Conservation (phyloP, 192 early-diverging fungal species). For the Allomyces arbusculus region DNA sequence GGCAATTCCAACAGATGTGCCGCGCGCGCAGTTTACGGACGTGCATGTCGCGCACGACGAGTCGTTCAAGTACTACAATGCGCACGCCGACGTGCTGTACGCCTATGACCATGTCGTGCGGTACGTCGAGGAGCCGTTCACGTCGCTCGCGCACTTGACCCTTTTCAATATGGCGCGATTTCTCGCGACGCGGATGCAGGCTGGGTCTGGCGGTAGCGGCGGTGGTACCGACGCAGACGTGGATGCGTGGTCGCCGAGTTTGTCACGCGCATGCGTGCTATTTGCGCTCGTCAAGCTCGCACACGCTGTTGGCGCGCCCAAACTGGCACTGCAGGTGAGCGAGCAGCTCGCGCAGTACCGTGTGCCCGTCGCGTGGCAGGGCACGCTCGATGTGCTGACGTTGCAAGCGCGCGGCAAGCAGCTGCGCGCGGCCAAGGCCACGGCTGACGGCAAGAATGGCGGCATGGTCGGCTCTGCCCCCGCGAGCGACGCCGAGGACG, state of each 20-base stretch:
- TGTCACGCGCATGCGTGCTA: constrained; percentile 22
- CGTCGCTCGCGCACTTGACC: constrained; percentile 20
- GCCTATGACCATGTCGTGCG: constrained; percentile 24
- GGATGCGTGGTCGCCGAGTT: constrained; percentile 10
- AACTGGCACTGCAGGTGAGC: constrained; percentile 19
- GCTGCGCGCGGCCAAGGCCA: constrained; percentile 7
- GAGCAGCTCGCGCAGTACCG: constrained; percentile 18
- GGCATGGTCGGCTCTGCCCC: neutral
- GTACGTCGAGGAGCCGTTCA: constrained; percentile 38
- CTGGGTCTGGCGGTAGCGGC: neutral
- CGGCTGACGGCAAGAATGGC: neutral
- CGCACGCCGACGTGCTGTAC: constrained; percentile 27
- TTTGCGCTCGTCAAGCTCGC: constrained; percentile 30
- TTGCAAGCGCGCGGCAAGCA: constrained; percentile 22
- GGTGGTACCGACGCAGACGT: neutral
- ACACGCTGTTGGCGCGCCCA: constrained; percentile 16
- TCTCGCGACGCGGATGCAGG: constrained; percentile 1
- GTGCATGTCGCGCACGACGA: constrained; percentile 7
- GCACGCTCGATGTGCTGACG: constrained; percentile 23
- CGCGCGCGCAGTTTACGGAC: constrained; percentile 8
- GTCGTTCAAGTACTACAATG: constrained; percentile 6
- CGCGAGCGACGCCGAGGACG: constrained; percentile 6
- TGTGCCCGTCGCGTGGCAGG: constrained; percentile 18
- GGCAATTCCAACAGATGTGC: constrained; percentile 9
- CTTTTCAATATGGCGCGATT: constrained; percentile 31